phyloP scores from a whole-genome alignment of 176 grass and related monocot genomes.

The Themeda triandra region DNA sequence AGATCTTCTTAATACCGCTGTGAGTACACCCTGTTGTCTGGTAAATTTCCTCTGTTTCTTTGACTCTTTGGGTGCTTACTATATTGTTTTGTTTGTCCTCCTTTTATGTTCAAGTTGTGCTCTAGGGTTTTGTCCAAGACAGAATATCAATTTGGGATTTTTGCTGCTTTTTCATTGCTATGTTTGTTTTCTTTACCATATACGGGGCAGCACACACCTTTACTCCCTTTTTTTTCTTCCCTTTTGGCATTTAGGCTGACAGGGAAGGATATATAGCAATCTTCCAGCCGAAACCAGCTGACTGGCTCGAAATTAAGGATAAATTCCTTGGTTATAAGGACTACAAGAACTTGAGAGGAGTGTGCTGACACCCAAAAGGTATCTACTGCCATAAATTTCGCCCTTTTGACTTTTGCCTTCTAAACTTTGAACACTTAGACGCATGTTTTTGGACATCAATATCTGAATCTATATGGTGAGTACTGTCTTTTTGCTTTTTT shows the following conservation, averaged over 20 bases:
- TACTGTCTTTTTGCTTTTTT: neutral
- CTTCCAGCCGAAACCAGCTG: constrained; percentile 69
- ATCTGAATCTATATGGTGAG: neutral
- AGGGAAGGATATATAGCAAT: constrained; percentile 94
- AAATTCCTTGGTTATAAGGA: constrained; percentile 64
- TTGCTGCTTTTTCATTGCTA: neutral
- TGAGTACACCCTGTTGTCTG: constrained; percentile 34
- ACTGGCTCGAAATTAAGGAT: constrained; percentile 96
- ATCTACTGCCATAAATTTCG: neutral
- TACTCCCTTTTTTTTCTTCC: neutral
- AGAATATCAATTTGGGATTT: neutral
- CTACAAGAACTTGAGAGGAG: constrained; percentile 72
- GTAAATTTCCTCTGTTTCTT: neutral
- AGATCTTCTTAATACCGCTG: constrained; percentile 68
- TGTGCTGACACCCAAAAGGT: constrained; percentile 30
- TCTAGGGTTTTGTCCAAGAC: neutral
- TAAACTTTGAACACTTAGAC: neutral
- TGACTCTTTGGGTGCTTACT: neutral
- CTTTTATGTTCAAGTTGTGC: neutral
- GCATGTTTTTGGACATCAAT: neutral
- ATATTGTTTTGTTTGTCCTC: neutral
- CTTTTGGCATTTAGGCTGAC: constrained; percentile 53
- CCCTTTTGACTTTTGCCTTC: neutral
- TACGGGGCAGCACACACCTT: neutral
- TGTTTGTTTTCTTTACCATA: neutral